phyloP scores from a whole-genome alignment of 352 stramenopile genomes.

The Globisporangium nunn region DNA sequence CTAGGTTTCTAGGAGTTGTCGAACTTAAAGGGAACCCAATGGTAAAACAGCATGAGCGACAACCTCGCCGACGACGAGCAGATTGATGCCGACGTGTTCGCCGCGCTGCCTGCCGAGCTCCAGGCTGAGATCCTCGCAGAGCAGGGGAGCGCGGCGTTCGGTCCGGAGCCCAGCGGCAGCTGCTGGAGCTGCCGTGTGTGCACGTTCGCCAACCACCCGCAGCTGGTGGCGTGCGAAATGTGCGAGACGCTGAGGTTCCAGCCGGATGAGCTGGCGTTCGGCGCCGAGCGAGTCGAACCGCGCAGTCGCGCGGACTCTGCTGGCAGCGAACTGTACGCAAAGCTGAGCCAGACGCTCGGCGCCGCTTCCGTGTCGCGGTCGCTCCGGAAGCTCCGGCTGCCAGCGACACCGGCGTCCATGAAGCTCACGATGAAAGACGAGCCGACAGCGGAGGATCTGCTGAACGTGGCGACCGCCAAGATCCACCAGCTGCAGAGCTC shows the following conservation, averaged over 20 bases:
- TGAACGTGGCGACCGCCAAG: conserved; percentile 40
- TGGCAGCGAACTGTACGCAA: conserved; percentile 17
- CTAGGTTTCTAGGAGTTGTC: no score
- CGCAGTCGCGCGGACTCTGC: conserved; percentile 6
- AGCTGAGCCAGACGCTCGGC: conserved; percentile 18
- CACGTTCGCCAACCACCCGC: conserved; percentile 73
- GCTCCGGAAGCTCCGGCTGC: conserved; percentile 37
- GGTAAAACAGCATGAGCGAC: no score
- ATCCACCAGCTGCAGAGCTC: conserved; percentile 41
- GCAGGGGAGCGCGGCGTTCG: conserved; percentile 1
- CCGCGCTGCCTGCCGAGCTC: conserved; percentile 10
- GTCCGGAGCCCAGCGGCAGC: not conserved
- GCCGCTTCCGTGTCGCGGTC: conserved; percentile 28
- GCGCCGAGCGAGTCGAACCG: conserved; percentile 10
- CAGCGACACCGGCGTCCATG: conserved; percentile 31
- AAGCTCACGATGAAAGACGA: conserved; percentile 53
- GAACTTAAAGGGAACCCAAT: no score
- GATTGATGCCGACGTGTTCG: conserved; percentile 14
- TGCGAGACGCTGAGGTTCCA: conserved; percentile 42
- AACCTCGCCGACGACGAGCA: not conserved
- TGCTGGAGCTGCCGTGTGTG: conserved; percentile 68
- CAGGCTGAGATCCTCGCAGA: conserved; percentile 13
- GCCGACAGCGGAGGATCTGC: conserved; percentile 53
- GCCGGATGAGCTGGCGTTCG: conserved; percentile 10
- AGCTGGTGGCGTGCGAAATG: conserved; percentile 65